Conservation (phyloP, 192 early-diverging fungal species). For the Gryganskiella cystojenkinii region DNA sequence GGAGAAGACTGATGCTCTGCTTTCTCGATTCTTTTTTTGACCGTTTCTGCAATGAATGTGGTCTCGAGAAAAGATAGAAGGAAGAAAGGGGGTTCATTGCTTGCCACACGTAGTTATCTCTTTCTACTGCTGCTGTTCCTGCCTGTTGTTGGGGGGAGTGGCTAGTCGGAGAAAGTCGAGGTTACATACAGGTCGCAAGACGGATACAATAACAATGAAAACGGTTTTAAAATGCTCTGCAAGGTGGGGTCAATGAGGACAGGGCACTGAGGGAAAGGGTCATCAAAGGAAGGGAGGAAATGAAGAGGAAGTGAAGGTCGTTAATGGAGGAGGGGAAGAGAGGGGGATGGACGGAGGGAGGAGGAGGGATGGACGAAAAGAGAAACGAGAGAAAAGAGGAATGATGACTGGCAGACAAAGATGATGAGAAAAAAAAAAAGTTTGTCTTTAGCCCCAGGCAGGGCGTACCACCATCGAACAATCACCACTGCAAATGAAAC, state of each 20-base stretch:
- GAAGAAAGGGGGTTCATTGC: too few species aligned
- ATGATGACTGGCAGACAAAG: background rate
- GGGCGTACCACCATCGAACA: too few species aligned
- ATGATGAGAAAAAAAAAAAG: background rate
- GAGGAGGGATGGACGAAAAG: background rate
- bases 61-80: too few species aligned
- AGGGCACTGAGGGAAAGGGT: slow-evolving; percentile 18
- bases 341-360: background rate
- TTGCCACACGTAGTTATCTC: too few species aligned
- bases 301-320: slow-evolving; percentile 17
- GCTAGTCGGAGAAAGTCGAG: background rate
- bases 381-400: background rate
- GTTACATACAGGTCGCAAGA: background rate
- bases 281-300: slow-evolving; percentile 4
- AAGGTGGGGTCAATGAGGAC: background rate
- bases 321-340: background rate
- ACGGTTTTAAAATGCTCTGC: too few species aligned
- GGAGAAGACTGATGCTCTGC: too few species aligned
- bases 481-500: too few species aligned
- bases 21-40: too few species aligned
- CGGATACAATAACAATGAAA: background rate
- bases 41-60: too few species aligned
- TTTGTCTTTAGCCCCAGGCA: too few species aligned
- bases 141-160: too few species aligned
- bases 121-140: too few species aligned